A percentile compares a stretch with the other conserved stretches of the same genome.
Evolutionary conservation across 805 yeast genomes (phyloP).

Genomic region (Kurtzmaniella cleridarum): DNA sequence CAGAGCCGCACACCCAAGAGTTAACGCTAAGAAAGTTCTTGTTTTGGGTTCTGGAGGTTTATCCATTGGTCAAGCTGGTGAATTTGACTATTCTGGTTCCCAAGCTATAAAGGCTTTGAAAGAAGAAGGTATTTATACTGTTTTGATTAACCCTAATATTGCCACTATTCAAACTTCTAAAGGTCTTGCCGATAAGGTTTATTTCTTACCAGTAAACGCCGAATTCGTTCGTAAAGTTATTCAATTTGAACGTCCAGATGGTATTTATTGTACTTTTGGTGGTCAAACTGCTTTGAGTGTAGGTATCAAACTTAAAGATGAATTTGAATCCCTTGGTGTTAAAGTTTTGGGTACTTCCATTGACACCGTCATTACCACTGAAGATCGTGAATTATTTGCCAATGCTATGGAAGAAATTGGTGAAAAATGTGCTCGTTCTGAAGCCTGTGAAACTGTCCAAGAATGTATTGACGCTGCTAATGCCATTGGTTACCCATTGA

Average conservation of each 20-base stretch:
- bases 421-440: constrained; percentile 93
- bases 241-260: constrained; percentile 92
- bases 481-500: constrained; percentile 89
- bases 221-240: constrained; percentile 96
- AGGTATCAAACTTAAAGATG: constrained; percentile 94
- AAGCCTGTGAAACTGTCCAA: constrained; percentile 70
- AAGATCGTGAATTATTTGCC: constrained; percentile 95
- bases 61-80: constrained; percentile 99
- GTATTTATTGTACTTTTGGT: constrained; percentile 95
- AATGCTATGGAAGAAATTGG: constrained; percentile 90
- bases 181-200: constrained; percentile 96
- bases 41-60: constrained; percentile 98
- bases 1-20: constrained; percentile 69
- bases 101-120: constrained; percentile 98
- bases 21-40: constrained; percentile 82
- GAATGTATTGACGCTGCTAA: constrained; percentile 85
- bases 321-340: constrained; percentile 86
- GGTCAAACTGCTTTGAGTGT: constrained; percentile 98
- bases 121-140: constrained; percentile 96
- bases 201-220: constrained; percentile 95
- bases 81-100: constrained; percentile 97
- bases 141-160: constrained; percentile 93
- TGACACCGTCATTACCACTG: constrained; percentile 94
- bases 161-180: constrained; percentile 98
- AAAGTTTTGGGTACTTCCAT: constrained; percentile 95